These are phyloP conservation scores for Pilasporangium apinafurcum DNA, from an alignment of 352 stramenopile genomes.

Conservation along the genomic window DNA sequence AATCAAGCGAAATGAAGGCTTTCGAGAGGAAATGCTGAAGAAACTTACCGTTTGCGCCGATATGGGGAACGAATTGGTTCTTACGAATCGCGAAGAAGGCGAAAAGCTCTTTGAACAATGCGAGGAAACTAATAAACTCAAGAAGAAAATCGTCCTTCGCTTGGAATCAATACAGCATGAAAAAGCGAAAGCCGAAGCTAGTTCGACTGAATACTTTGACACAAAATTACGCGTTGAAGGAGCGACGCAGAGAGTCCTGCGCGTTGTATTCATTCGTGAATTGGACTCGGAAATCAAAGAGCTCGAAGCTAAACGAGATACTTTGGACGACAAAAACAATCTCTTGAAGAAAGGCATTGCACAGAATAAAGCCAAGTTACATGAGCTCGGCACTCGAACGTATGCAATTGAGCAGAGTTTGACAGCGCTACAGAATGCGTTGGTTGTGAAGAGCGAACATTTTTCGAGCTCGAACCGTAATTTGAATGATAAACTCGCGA, in stretches of 20 bases:
- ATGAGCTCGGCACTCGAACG: constrained; percentile 27
- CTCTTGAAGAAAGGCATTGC: constrained; percentile 6
- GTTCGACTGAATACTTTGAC: constrained; percentile 53
- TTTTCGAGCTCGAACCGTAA: constrained; percentile 1
- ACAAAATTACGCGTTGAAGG: constrained; percentile 48
- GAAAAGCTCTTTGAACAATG: constrained; percentile 41
- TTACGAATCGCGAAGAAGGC: constrained; percentile 48
- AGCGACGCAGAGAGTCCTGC: constrained; percentile 41
- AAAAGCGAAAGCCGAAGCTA: constrained; percentile 15
- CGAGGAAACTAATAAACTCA: constrained; percentile 13
- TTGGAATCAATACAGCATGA: constrained; percentile 28
- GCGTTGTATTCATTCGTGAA: constrained; percentile 34
- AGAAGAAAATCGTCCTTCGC: constrained; percentile 19
- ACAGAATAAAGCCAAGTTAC: constrained; percentile 15
- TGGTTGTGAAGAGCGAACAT: constrained; percentile 7
- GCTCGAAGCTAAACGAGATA: constrained; percentile 13
- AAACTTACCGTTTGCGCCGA: constrained; percentile 31
- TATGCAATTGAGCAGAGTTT: constrained; percentile 32
- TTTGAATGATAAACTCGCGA: background rate
- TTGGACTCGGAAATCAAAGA: constrained; percentile 24
- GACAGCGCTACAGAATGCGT: constrained; percentile 14
- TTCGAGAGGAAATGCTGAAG: constrained; percentile 30
- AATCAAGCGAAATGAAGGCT: constrained; percentile 66
- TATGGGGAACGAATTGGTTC: constrained; percentile 47
- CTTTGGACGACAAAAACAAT: background rate